Evolutionary conservation across 805 yeast species (phyloP).

Genomic region (Metschnikowia gelsemii): DNA sequence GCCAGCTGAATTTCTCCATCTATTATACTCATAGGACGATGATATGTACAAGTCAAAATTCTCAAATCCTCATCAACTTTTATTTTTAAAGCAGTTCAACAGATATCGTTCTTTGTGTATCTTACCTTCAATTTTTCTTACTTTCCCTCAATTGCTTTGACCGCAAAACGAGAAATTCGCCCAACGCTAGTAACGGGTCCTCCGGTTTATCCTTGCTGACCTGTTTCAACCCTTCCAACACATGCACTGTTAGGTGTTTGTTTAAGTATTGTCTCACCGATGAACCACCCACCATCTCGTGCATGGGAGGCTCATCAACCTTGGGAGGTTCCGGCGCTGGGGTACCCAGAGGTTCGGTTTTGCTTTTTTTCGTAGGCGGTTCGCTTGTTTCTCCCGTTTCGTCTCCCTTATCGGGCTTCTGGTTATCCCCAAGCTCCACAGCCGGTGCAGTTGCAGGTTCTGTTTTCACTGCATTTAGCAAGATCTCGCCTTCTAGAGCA

Average conservation of each 20-base stretch:
- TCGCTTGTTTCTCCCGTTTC: conserved; percentile 8
- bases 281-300: conserved; percentile 67
- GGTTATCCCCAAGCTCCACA: neutral
- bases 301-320: conserved; percentile 30
- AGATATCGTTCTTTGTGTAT: neutral
- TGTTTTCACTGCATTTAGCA: conserved; percentile 8
- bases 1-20: no score
- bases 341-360: neutral
- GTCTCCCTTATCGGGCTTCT: neutral
- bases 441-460: conserved; percentile 1
- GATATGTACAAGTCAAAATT: no score
- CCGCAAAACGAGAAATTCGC: conserved; percentile 49
- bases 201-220: conserved; percentile 53
- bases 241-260: conserved; percentile 57
- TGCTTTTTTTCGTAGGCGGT: conserved; percentile 8
- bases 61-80: no score
- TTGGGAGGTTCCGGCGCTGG: neutral
- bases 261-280: conserved; percentile 69
- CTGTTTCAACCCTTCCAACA: conserved; percentile 61
- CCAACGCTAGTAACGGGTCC: conserved; percentile 53
- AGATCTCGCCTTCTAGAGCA: conserved; percentile 6
- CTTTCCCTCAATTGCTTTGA: conserved; percentile 8
- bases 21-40: no score
- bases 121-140: neutral
- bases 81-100: no score